Evolutionary conservation across 768 basidiomycete genomes (phyloP).

Genomic region (Collybia mongolica): DNA sequence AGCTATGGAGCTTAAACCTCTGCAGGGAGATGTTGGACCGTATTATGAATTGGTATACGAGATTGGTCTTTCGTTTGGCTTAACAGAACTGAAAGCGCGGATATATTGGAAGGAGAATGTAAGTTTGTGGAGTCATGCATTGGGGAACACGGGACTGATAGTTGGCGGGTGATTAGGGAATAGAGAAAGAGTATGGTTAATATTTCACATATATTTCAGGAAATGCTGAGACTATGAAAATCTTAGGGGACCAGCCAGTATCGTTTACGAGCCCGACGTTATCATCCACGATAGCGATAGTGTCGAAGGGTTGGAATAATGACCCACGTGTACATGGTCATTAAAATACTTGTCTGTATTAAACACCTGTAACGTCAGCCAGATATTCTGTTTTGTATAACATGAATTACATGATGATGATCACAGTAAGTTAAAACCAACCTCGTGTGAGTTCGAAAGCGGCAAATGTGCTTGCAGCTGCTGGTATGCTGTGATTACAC

Average conservation of each 20-base stretch:
- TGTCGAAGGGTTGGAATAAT: too few species aligned
- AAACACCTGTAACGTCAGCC: constrained; percentile 32
- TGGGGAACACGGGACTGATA: too few species aligned
- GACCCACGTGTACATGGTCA: too few species aligned
- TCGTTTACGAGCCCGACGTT: constrained; percentile 23
- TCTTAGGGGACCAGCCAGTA: constrained; percentile 34
- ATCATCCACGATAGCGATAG: not conserved
- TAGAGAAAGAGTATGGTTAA: too few species aligned
- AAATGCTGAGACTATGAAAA: not conserved
- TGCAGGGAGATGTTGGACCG: not conserved
- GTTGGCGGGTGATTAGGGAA: too few species aligned
- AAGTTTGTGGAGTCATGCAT: not conserved
- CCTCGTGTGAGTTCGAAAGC: constrained; percentile 84
- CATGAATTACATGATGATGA: not conserved
- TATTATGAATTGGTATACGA: constrained; percentile 17
- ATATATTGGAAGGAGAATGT: constrained; percentile 19
- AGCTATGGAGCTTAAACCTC: not conserved
- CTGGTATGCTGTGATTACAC: constrained; percentile 66
- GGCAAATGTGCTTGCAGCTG: constrained; percentile 88
- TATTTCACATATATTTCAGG: too few species aligned
- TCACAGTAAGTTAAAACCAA: constrained; percentile 24
- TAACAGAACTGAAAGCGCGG: constrained; percentile 20
- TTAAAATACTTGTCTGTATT: constrained; percentile 1
- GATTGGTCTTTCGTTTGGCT: constrained; percentile 17
- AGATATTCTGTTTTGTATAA: constrained; percentile 30